Evolutionary conservation across 148 eudicot species (phyloP), one percentile per base, ranked within the genome.

Genomic region (Vaccinium darrowii): DNA sequence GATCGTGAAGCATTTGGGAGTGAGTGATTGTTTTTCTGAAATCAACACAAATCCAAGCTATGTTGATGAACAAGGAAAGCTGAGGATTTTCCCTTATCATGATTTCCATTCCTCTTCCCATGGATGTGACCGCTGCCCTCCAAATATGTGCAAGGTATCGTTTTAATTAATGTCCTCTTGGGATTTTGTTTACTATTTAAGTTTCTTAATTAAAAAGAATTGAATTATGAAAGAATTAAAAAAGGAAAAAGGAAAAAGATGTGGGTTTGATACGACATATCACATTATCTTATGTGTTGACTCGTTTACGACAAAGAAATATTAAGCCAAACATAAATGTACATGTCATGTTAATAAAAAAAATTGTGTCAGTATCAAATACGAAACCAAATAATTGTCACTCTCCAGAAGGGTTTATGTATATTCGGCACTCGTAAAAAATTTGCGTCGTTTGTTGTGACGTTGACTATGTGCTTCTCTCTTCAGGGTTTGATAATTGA

Each of bases 121-220:
- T 86, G 94, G 94, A 62, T 89, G 94, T 83, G 71, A 69, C 77
- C 92, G 80, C 33, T 95, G 98, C 88, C 98, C 98, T 84, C 98
- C 98, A 14, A 95, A 95, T 85, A 94, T 95, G 98, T 95, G 98
- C 94, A 95, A 95, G 98, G 99, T 94, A 88, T 8, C 18, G 12
- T 27, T 43, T 4, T 43, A 43, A 43, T 43, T 43, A 43, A 27
- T 69, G 4, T 23, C 25, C 15, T 23, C 36, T 8, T 62, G 69
- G 69, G 8, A 62, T 62, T 62, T 62, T 21, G 27, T 33, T 33
- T 33, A 33, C 36, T 33, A 33, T 33, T 33, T 33, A 33, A 33
- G 36, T 2, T 2, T 2, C 36, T 33, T 33, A 33, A 33, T 33
- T 2, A 2, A 33, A 33, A 33, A 33, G 36, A 33, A 33, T 33